Evolutionary conservation across 805 yeast genomes (phyloP).

Genomic region (Sungouiozyma intestinalis): DNA sequence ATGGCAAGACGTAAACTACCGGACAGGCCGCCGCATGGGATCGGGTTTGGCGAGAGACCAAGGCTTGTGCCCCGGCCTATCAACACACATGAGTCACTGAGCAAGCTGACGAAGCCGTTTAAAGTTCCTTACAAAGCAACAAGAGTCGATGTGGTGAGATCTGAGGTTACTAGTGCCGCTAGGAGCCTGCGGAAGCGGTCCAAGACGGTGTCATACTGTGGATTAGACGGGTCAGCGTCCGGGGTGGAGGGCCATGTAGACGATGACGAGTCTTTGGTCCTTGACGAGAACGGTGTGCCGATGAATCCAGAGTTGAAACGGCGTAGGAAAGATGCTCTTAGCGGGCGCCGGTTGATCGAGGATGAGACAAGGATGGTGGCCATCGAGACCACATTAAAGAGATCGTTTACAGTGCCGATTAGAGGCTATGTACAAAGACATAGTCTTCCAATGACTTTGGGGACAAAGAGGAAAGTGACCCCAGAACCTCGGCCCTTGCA

Average conservation of each 20-base stretch:
- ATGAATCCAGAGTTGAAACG: background rate
- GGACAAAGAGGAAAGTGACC: slow-evolving; percentile 59
- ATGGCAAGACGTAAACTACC: slow-evolving; percentile 34
- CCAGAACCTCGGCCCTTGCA: slow-evolving; percentile 88
- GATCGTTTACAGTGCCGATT: slow-evolving; percentile 55
- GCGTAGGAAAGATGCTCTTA: slow-evolving; percentile 48
- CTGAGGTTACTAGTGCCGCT: background rate
- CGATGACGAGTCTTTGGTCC: slow-evolving; percentile 24
- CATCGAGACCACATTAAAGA: slow-evolving; percentile 33
- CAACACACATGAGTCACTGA: slow-evolving; percentile 40
- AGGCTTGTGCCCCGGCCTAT: slow-evolving; percentile 47
- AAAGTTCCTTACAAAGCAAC: slow-evolving; percentile 44
- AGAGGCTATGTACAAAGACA: slow-evolving; percentile 29
- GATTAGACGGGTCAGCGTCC: slow-evolving; percentile 27
- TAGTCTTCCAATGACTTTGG: slow-evolving; percentile 71
- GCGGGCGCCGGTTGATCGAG: slow-evolving; percentile 41
- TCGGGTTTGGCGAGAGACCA: slow-evolving; percentile 65
- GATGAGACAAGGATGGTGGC: slow-evolving; percentile 27
- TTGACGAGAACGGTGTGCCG: slow-evolving; percentile 4
- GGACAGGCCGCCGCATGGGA: slow-evolving; percentile 34
- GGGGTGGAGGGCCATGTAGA: too few species aligned
- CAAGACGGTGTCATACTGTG: slow-evolving; percentile 31
- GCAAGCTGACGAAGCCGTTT: slow-evolving; percentile 54
- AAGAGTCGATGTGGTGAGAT: slow-evolving; percentile 2
- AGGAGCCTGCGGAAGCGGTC: slow-evolving; percentile 23